Base-by-base conservation (phyloP, 768 basidiomycete species). In the Tricholoma furcatifolium region DNA sequence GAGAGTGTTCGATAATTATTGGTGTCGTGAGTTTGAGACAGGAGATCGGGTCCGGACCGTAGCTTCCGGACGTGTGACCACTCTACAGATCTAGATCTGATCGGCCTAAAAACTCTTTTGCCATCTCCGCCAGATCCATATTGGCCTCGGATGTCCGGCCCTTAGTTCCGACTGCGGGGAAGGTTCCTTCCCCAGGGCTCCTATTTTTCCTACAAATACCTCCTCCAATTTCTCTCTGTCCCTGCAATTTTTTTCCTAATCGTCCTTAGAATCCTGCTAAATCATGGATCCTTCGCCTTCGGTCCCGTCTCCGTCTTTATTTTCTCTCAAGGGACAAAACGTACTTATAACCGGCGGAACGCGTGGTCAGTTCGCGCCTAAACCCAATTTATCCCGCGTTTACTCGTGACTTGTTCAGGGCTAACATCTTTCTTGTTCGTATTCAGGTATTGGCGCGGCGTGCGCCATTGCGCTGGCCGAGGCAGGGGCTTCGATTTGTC, bases 281-380 rank as follows among this genome's bases (percentile, higher is more conserved):
- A 54, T 58, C 57, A 84, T 85, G 82, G 78, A 83, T 62, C 73
- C 75, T 53, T 75, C 83, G 35, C 82, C 84, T 23, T 57, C 68
- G 31, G 56, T 69, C 71, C 63, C 75, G 69, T 61, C 83, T 11
- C 79, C 69, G 56, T 68, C 75, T 34, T 80, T 93, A 45, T 92
- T 92, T 70, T 78, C 80, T 52, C 81, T 93, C 62, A 65, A 69
- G 2, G 82, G 83, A 53, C 75, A 84, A 64, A 86, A 80, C 52
- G 88, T 80, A 32, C 83, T 93, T 69, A 80, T 93, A 63, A 93
- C 91, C 35, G 91, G 91, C 55, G 87, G 85, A 30, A 83, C 87
- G 20, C 76, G 90, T 68, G 90, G 88, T 87, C 67, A 43, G 54
- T 52, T 27, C 23, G 38, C 43, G 41, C 39, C 27, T 48, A 39